A percentile compares a stretch with the other conserved stretches of the same genome.
Evolutionary conservation across 495 filamentous ascomycete genomes (phyloP).

Genomic region (Hypomontagnella monticulosa): DNA sequence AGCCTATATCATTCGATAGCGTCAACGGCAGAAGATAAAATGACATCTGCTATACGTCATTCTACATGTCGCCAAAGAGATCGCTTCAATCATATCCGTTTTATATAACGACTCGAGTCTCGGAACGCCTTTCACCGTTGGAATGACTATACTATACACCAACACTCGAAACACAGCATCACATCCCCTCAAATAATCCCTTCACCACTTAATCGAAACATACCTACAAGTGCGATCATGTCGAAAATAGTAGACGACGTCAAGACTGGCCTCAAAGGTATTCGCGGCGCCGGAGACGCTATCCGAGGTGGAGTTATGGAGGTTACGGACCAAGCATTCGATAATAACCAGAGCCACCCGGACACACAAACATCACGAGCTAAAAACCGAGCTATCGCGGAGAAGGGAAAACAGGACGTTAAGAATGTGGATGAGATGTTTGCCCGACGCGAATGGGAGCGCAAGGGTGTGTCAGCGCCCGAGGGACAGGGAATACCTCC

Average conservation of each 20-base stretch:
- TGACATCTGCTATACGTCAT: constrained; percentile 25
- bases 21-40: neutral
- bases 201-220: too few relatives aligned
- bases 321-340: constrained; percentile 37
- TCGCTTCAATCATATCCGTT: too few relatives aligned
- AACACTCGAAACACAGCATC: neutral
- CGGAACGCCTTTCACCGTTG: too few relatives aligned
- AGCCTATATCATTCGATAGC: too few relatives aligned
- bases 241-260: constrained; percentile 42
- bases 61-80: too few relatives aligned
- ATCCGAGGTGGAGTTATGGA: constrained; percentile 34
- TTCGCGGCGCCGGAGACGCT: constrained; percentile 42
- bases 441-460: constrained; percentile 29
- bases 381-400: constrained; percentile 36
- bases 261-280: constrained; percentile 41
- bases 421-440: constrained; percentile 33
- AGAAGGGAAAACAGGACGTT: constrained; percentile 37
- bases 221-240: constrained; percentile 25
- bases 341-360: constrained; percentile 33
- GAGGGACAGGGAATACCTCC: neutral
- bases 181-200: neutral
- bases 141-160: too few relatives aligned
- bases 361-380: constrained; percentile 28
- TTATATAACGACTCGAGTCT: too few relatives aligned
- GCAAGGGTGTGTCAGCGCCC: constrained; percentile 10